Base-by-base conservation (phyloP, 2,329 filamentous ascomycete genomes). In the Fusarium begoniae region DNA sequence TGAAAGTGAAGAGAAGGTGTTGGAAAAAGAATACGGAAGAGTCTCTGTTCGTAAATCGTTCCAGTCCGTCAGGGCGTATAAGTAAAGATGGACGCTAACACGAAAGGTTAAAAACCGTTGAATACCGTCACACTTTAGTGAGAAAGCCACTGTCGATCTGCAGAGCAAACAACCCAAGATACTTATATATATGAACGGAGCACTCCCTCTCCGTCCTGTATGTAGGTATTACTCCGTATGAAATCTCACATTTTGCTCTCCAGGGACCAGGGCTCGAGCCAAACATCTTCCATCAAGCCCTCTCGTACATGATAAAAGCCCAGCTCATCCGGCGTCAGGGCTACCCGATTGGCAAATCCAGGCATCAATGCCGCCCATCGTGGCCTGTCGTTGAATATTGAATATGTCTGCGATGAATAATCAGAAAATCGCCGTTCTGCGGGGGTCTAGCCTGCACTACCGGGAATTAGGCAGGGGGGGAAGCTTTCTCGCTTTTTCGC, bases 371-470 rank as follows among this genome's bases (percentile, higher is more conserved):
- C 60, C 57, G 54, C 56, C 38, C 63, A 66, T 63, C 44, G 47
- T 59, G 48, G 66, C 58, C 55, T 66, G 60, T 47, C 50, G 50
- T 64, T 60, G 62, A 75, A 70, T 78, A 69, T 75, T 75, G 76
- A 76, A 77, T 78, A 77, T 78, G 76, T 78, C 77, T 72, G 69
- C 64, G 77, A 78, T 79, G 76, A 79, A 74, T 75, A 77, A 79
- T 79, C 77, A 79, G 61, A 75, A 79, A 79, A 77, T 77, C 67
- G 30, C 20, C 43, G 30, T 26, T 41, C 35, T 65, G 66, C 65
- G 65, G 67, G 66, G 66, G 58, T 30, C 24, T 44, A 59, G 51
- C n/a, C 24, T 44, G 40, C 41, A 53, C 28, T 48, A 59, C 67
- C 30, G 59, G 67, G 66, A 59, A 70, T 70, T 60, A 60, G 20